A percentile compares a stretch with the other conserved stretches of the same genome.
Conservation (phyloP, 352 stramenopile species). For the Pythium brachiatum region DNA sequence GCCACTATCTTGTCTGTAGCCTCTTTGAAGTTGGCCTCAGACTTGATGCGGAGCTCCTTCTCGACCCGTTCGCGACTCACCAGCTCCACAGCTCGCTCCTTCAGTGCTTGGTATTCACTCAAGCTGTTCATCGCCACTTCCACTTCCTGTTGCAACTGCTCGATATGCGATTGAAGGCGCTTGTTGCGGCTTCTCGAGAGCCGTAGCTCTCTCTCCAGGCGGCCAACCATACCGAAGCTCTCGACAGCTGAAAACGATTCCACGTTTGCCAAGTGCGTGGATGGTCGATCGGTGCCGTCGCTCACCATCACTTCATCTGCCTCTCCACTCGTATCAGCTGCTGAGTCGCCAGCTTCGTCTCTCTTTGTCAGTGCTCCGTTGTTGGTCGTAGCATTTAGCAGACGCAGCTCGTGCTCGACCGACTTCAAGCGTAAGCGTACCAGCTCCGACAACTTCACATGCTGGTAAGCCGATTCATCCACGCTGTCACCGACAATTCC, state of each 20-base stretch:
- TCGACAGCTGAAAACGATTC: conserved; percentile 63
- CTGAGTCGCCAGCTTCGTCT: not conserved
- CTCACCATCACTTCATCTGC: conserved; percentile 1
- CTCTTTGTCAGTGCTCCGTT: not conserved
- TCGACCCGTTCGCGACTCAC: conserved; percentile 76
- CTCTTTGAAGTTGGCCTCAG: conserved; percentile 59
- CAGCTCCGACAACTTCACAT: conserved; percentile 69
- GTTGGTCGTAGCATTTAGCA: conserved; percentile 31
- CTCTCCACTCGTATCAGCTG: not conserved
- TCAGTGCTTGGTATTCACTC: conserved; percentile 64
- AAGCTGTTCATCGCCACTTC: conserved; percentile 40
- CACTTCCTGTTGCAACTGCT: conserved; percentile 55
- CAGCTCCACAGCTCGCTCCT: conserved; percentile 77
- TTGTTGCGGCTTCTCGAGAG: conserved; percentile 75
- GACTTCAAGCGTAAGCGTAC: conserved; percentile 67
- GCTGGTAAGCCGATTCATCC: conserved; percentile 60
- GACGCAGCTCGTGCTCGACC: conserved; percentile 50
- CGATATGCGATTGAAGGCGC: conserved; percentile 43
- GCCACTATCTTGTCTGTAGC: conserved; percentile 86
- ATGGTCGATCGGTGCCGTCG: not conserved
- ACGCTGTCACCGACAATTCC: conserved; percentile 50
- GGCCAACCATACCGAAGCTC: conserved; percentile 50
- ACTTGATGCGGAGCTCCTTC: conserved; percentile 81
- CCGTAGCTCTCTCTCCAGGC: conserved; percentile 69
- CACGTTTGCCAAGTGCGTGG: conserved; percentile 52